Evolutionary conservation across 257 asterid species (phyloP).

Genomic region (Jasminum sambac): DNA sequence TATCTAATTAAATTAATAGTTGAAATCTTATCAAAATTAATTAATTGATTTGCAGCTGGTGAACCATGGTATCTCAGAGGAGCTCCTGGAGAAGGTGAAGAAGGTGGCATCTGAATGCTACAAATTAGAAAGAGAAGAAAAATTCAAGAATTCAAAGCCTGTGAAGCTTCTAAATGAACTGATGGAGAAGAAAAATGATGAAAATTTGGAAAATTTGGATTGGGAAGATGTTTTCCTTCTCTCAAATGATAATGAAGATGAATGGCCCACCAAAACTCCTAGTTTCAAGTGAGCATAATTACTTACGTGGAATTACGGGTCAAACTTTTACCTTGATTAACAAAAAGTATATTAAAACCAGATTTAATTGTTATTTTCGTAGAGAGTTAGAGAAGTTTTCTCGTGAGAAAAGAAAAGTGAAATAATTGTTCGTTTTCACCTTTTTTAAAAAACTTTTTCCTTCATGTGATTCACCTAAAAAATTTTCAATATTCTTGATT

Average conservation of each 20-base stretch:
- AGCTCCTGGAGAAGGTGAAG: slow-evolving; percentile 62
- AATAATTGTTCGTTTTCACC: too few species aligned
- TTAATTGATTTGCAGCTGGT: slow-evolving; percentile 40
- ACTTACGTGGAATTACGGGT: too few species aligned
- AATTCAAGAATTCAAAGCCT: slow-evolving; percentile 46
- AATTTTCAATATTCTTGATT: too few species aligned
- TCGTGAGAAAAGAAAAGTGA: too few species aligned
- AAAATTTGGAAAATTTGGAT: slow-evolving; percentile 41
- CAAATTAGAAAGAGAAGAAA: slow-evolving; percentile 49
- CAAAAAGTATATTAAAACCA: too few species aligned
- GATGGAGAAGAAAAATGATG: slow-evolving; percentile 37
- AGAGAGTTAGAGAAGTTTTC: too few species aligned
- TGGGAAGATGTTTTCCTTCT: slow-evolving; percentile 85
- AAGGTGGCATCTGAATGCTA: slow-evolving; percentile 56
- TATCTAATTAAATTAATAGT: too few species aligned
- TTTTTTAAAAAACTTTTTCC: too few species aligned
- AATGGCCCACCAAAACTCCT: slow-evolving; percentile 59
- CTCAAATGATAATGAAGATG: slow-evolving; percentile 46
- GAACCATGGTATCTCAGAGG: slow-evolving; percentile 63
- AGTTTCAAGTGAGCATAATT: slow-evolving; percentile 46
- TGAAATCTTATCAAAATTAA: not conserved
- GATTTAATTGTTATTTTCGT: too few species aligned
- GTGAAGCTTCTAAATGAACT: slow-evolving; percentile 46
- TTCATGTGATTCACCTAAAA: slow-evolving; percentile 25
- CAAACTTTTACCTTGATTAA: too few species aligned